Conservation (phyloP, 139 green algal genomes). For the Micractinium sp. region DNA sequence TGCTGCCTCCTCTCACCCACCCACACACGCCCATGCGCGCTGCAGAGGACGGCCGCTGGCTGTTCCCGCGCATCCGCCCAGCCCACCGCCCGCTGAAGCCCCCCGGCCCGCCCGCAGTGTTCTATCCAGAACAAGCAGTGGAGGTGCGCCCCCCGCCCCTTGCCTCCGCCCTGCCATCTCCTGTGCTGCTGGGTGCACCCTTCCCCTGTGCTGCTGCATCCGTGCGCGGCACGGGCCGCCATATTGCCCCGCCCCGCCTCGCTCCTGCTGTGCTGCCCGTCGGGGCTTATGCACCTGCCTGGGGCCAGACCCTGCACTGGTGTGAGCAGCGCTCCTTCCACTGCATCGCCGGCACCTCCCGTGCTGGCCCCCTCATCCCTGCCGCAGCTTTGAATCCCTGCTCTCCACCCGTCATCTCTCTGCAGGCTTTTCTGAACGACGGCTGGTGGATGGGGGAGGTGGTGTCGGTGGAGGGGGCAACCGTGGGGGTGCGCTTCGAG, state of each 20-base stretch:
- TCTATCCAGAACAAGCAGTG: not conserved
- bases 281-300: no score
- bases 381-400: no score
- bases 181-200: no score
- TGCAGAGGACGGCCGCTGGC: not conserved
- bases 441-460: conserved; percentile 27
- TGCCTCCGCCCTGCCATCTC: no score
- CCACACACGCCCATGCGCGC: no score
- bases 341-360: no score
- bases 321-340: no score
- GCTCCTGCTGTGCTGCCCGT: not conserved
- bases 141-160: not conserved
- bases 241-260: not conserved
- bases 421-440: conserved; percentile 17
- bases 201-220: no score
- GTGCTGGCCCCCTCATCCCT: no score
- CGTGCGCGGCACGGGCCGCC: no score
- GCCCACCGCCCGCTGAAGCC: not conserved
- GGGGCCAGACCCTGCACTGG: no score
- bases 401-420: not conserved
- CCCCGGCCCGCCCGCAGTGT: not conserved
- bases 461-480: not conserved
- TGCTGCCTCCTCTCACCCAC: no score
- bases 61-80: not conserved
- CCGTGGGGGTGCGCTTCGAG: conserved; percentile 1